Base-by-base conservation (phyloP, 108 stramenopile species). In the Nitzschia sp. region DNA sequence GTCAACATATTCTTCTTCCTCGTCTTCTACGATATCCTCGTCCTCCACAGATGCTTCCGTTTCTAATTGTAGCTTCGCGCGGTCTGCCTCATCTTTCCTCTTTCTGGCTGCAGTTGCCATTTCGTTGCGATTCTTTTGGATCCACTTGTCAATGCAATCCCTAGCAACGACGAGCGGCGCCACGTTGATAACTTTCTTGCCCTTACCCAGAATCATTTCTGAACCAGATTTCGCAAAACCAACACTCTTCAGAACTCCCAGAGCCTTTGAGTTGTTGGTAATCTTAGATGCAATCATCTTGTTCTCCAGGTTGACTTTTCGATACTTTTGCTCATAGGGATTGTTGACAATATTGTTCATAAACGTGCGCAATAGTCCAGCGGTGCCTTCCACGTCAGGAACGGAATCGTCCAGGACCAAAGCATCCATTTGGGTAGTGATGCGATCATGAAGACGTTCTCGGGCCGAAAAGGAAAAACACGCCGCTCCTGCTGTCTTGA, bases 131-230 rank as follows among this genome's bases (percentile, higher is more conserved):
- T 89, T 93, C 25, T 69, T 69, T 52, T 89, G 82, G 29, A 91
- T 80, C 93, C 93, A 94, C 55, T 89, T 88, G 32, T 91, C 93
- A 45, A 94, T 90, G 45, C 63, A 72, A 68, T 94, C 93, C 46
- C 90, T 71, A 8, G 83, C 90, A 23, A 84, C 81, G 0, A 80
- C 81, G 33, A 94, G 73, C 2, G 88, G 90, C 29, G 90, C 86
- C 57, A 94, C 67, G 36, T 90, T 88, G 22, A 90, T 80, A 52
- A 90, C 74, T 34, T 77, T 83, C 58, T 86, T 88, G 45, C 73
- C 86, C 58, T 79, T 80, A 15, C 66, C 83, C 16, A 90, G 67
- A 8, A 81, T 46, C 72, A 94, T 59, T 41, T 60, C 47, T 15
- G 72, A 63, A 22, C 75, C 74, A 0, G 65, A 71, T 33, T 59